phyloP scores from a whole-genome alignment of 106 monocot species.

The Platanthera guangdongensis region DNA sequence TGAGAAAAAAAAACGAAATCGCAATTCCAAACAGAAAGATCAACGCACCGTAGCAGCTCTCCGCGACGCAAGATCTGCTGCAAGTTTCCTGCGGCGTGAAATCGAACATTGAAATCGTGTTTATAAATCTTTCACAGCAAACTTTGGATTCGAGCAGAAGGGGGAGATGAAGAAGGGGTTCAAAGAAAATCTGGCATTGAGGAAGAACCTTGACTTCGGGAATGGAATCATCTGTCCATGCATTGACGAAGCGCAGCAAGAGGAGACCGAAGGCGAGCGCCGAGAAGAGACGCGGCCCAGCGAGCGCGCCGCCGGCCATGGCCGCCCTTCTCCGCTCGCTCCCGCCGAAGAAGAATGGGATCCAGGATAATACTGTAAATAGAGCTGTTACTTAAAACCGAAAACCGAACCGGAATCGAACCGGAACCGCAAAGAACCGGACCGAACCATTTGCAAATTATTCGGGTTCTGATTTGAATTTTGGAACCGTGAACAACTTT shows the following conservation, averaged over 20 bases:
- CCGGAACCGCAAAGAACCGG: no score
- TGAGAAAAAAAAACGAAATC: background rate
- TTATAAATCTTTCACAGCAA: background rate
- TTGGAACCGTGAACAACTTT: no score
- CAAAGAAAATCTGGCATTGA: background rate
- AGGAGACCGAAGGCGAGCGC: background rate
- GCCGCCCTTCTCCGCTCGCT: background rate
- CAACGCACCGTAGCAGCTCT: conserved; percentile 54
- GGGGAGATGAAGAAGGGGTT: background rate
- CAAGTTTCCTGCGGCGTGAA: conserved; percentile 32
- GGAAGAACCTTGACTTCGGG: conserved; percentile 1
- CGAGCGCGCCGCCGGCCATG: background rate
- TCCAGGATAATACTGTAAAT: no score
- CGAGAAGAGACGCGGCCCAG: background rate
- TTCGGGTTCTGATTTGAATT: no score
- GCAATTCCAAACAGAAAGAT: background rate
- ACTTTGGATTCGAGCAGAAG: background rate
- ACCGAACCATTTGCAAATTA: no score
- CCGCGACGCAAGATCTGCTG: conserved; percentile 67
- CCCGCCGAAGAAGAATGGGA: background rate
- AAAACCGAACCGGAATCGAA: no score
- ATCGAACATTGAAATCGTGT: background rate
- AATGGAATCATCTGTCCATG: background rate
- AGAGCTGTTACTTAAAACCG: no score
- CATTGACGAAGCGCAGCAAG: background rate